Conservation (phyloP, 2,329 filamentous ascomycete species). For the Fusarium chaquense region DNA sequence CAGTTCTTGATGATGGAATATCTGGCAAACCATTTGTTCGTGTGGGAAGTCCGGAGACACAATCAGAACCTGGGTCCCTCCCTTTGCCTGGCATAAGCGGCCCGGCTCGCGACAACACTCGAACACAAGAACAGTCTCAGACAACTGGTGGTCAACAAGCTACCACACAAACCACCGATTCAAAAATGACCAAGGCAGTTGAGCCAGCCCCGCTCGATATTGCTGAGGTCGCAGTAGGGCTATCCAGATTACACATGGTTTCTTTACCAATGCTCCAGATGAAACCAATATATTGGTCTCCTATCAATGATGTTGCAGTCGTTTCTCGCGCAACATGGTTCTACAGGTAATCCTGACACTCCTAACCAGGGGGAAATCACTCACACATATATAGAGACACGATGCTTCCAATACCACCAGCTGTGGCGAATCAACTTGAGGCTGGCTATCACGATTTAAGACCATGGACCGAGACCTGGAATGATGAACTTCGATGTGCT, state of each 20-base stretch:
- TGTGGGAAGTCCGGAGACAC: slow-evolving; percentile 54
- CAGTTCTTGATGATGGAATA: slow-evolving; percentile 61
- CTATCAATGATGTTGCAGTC: slow-evolving; percentile 86
- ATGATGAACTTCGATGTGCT: slow-evolving; percentile 89
- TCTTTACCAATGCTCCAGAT: slow-evolving; percentile 85
- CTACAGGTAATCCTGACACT: slow-evolving; percentile 69
- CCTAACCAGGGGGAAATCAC: not conserved
- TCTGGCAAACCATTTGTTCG: slow-evolving; percentile 67
- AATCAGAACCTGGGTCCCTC: slow-evolving; percentile 35
- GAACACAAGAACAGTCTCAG: slow-evolving; percentile 11
- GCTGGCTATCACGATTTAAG: slow-evolving; percentile 87
- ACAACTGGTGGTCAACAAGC: slow-evolving; percentile 13
- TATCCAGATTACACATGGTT: slow-evolving; percentile 91
- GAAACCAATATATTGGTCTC: slow-evolving; percentile 98
- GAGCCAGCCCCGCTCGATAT: slow-evolving; percentile 46
- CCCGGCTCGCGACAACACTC: slow-evolving; percentile 13
- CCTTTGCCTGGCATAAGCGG: slow-evolving; percentile 8
- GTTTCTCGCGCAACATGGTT: slow-evolving; percentile 96
- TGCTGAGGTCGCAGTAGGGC: slow-evolving; percentile 81
- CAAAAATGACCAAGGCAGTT: slow-evolving; percentile 5
- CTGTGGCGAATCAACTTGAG: slow-evolving; percentile 91
- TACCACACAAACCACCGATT: slow-evolving; percentile 15
- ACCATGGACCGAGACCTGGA: slow-evolving; percentile 93
- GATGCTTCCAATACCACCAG: slow-evolving; percentile 88
- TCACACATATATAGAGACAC: slow-evolving; percentile 69